These are phyloP conservation scores for Lecanicillium sp. DNA, from an alignment of 2,329 filamentous ascomycete species.

Conservation along the genomic window DNA sequence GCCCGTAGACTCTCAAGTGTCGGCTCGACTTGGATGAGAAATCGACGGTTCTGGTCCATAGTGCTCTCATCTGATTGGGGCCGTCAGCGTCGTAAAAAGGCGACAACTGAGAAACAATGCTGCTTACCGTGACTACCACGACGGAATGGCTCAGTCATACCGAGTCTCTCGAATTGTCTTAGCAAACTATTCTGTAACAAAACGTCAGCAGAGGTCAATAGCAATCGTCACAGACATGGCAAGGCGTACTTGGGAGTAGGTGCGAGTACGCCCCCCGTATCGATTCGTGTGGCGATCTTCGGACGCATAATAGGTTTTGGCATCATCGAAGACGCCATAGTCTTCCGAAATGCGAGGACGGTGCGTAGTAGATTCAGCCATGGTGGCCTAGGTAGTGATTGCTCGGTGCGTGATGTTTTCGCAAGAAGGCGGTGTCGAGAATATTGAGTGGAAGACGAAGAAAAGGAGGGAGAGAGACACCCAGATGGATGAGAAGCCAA, in stretches of 20 bases:
- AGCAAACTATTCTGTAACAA: conserved; percentile 40
- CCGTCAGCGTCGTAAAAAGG: conserved; percentile 1
- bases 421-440: too few relatives aligned
- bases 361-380: conserved; percentile 7
- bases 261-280: conserved; percentile 42
- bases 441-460: too few relatives aligned
- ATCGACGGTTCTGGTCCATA: conserved; percentile 59
- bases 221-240: not conserved
- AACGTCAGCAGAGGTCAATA: conserved; percentile 17
- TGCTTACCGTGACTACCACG: conserved; percentile 51
- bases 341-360: conserved; percentile 31
- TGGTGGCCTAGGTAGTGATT: not conserved
- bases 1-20: conserved; percentile 72
- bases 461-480: too few relatives aligned
- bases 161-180: conserved; percentile 44
- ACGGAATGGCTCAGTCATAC: conserved; percentile 45
- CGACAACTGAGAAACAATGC: conserved; percentile 4
- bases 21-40: conserved; percentile 77
- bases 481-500: too few relatives aligned
- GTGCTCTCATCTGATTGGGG: conserved; percentile 58
- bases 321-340: conserved; percentile 46
- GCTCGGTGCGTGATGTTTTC: too few relatives aligned
- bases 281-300: conserved; percentile 45
- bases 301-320: conserved; percentile 49
- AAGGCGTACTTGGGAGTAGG: conserved; percentile 43